Conservation (phyloP, 805 yeast species). For the Yamadazyma phyllophila region DNA sequence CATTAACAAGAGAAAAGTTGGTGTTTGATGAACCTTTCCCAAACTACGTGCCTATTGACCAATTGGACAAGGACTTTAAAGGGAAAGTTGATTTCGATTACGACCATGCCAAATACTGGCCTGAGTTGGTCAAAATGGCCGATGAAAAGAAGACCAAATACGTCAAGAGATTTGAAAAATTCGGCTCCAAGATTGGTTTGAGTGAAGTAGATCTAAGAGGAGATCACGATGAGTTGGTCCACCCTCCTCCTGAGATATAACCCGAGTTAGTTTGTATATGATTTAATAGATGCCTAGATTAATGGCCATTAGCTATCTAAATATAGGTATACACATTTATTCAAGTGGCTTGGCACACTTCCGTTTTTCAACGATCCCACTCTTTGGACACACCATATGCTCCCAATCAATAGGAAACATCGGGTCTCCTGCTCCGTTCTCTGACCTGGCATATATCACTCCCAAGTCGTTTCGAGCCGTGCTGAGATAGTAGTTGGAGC, state of each 20-base stretch:
- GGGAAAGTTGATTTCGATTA: conserved; percentile 85
- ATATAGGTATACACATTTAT: neutral
- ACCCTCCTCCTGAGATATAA: conserved; percentile 18
- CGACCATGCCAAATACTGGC: conserved; percentile 79
- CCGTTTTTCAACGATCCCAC: conserved; percentile 74
- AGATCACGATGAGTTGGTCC: conserved; percentile 24
- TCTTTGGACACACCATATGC: conserved; percentile 76
- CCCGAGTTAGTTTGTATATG: neutral
- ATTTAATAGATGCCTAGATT: neutral
- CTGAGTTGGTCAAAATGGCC: conserved; percentile 60
- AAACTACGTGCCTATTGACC: conserved; percentile 75
- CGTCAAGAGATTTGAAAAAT: conserved; percentile 62
- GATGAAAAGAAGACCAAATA: conserved; percentile 58
- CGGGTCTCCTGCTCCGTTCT: conserved; percentile 64
- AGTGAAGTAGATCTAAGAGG: conserved; percentile 79
- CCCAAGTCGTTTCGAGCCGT: conserved; percentile 93
- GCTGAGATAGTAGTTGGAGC: conserved; percentile 81
- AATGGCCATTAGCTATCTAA: too few species aligned
- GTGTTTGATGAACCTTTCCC: conserved; percentile 88
- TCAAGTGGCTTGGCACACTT: conserved; percentile 77
- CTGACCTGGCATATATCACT: conserved; percentile 81
- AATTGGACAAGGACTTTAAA: conserved; percentile 80
- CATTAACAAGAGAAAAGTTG: conserved; percentile 88
- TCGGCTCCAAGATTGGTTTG: conserved; percentile 70
- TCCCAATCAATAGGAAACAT: conserved; percentile 96